Conservation (phyloP, 2,329 filamentous ascomycete genomes). For the Penicillium sp. region DNA sequence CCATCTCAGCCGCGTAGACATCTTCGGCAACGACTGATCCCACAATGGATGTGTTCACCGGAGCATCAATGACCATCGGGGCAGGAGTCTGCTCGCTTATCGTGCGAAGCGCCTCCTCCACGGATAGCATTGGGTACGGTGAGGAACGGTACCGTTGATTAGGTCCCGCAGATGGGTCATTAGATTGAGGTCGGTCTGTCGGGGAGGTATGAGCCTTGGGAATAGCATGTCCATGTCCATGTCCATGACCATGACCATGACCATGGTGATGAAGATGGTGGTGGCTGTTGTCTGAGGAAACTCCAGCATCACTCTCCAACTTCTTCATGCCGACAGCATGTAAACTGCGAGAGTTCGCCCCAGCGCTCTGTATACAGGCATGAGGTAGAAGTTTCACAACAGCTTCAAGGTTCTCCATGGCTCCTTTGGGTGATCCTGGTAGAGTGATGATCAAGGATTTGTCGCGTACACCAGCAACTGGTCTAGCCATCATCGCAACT, state of each 20-base stretch:
- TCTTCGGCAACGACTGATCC: constrained; percentile 81
- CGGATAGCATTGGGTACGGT: constrained; percentile 88
- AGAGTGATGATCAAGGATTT: constrained; percentile 82
- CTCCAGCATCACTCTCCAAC: constrained; percentile 78
- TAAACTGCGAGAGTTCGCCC: constrained; percentile 74
- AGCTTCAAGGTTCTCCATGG: constrained; percentile 87
- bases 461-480: constrained; percentile 83
- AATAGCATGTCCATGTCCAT: constrained; percentile 63
- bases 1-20: constrained; percentile 75
- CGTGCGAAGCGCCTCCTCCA: constrained; percentile 73
- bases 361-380: constrained; percentile 86
- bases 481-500: constrained; percentile 97
- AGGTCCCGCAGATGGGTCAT: constrained; percentile 61
- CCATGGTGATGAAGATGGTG: constrained; percentile 48
- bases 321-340: constrained; percentile 81
- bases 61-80: constrained; percentile 57
- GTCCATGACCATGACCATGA: constrained; percentile 59
- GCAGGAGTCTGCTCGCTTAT: constrained; percentile 73
- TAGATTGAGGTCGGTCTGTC: constrained; percentile 57
- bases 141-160: constrained; percentile 77
- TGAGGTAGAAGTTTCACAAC: constrained; percentile 89
- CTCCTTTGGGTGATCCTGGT: constrained; percentile 92
- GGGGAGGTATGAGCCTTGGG: constrained; percentile 73
- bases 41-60: constrained; percentile 67
- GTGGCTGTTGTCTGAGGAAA: constrained; percentile 41